phyloP scores from a whole-genome alignment of 345 rosid species.

The Gossypium raimondii region DNA sequence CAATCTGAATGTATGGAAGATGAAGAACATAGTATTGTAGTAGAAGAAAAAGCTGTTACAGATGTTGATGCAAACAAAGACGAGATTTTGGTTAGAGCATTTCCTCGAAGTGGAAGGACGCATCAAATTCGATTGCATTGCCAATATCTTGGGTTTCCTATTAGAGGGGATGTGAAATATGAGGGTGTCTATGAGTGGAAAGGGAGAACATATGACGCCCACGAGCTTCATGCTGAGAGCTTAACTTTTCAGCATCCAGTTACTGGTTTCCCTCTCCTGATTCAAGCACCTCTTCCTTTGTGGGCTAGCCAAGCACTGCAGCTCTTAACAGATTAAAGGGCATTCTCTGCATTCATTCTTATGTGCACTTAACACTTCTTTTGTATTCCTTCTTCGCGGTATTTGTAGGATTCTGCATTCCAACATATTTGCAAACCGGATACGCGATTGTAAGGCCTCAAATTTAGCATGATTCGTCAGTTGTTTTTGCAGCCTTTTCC shows the following conservation, averaged over 20 bases:
- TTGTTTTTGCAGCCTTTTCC: neutral
- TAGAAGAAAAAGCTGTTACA: conserved; percentile 38
- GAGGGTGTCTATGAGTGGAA: conserved; percentile 77
- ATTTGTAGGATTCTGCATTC: neutral
- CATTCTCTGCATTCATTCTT: neutral
- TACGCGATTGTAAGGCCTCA: neutral
- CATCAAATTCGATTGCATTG: conserved; percentile 94
- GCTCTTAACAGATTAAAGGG: conserved; percentile 13
- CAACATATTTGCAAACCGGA: neutral
- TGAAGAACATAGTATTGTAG: conserved; percentile 32
- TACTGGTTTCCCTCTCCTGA: conserved; percentile 36
- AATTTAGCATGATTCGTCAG: neutral
- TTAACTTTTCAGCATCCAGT: conserved; percentile 71
- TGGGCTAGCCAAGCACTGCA: conserved; percentile 44
- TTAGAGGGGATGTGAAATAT: conserved; percentile 83
- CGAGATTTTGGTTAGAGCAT: conserved; percentile 70
- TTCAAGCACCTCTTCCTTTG: conserved; percentile 60
- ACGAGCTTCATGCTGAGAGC: conserved; percentile 84
- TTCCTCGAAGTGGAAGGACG: conserved; percentile 79
- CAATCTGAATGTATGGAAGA: conserved; percentile 22
- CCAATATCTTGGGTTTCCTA: conserved; percentile 75
- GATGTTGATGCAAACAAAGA: conserved; percentile 28
- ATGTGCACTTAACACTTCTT: neutral
- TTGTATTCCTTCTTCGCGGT: neutral
- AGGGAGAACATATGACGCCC: conserved; percentile 51